Evolutionary conservation across 176 grass and related monocot species (phyloP).

Genomic region (Microstegium vimineum): DNA sequence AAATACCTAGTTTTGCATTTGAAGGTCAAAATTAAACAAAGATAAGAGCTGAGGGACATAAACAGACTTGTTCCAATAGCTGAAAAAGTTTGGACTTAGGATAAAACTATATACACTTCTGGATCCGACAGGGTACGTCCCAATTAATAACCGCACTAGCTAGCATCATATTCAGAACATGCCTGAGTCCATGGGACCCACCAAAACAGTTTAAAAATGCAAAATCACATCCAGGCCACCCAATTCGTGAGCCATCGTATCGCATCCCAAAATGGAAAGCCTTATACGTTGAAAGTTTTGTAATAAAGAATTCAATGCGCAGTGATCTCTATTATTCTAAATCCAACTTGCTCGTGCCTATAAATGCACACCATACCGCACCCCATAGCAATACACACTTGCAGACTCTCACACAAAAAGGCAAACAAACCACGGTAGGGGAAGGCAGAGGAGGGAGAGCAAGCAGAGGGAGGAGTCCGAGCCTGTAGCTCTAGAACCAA

Average conservation of each 20-base stretch:
- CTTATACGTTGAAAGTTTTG: constrained; percentile 17
- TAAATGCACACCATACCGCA: constrained; percentile 30
- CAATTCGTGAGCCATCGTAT: constrained; percentile 14
- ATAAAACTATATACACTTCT: too few relatives aligned
- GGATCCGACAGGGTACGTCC: not conserved
- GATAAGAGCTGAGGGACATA: not conserved
- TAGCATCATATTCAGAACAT: constrained; percentile 15
- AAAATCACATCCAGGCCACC: not conserved
- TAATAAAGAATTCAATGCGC: constrained; percentile 3
- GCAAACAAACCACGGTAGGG: too few relatives aligned
- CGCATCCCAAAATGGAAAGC: constrained; percentile 37
- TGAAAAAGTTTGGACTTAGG: not conserved
- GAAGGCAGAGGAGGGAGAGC: too few relatives aligned
- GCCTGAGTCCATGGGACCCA: not conserved
- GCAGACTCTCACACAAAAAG: constrained; percentile 8
- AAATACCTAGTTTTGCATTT: not conserved
- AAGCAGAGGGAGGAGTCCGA: too few relatives aligned
- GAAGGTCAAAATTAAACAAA: not conserved
- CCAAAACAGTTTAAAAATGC: constrained; percentile 22
- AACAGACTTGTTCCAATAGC: not conserved
- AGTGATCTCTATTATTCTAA: constrained; percentile 5
- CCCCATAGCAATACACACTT: constrained; percentile 12
- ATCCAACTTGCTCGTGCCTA: constrained; percentile 37
- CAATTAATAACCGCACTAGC: not conserved
- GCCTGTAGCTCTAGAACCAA: constrained; percentile 13